Conservation (phyloP, 225 moss, liverwort and hornwort species). For the Physcomitrium patens region DNA sequence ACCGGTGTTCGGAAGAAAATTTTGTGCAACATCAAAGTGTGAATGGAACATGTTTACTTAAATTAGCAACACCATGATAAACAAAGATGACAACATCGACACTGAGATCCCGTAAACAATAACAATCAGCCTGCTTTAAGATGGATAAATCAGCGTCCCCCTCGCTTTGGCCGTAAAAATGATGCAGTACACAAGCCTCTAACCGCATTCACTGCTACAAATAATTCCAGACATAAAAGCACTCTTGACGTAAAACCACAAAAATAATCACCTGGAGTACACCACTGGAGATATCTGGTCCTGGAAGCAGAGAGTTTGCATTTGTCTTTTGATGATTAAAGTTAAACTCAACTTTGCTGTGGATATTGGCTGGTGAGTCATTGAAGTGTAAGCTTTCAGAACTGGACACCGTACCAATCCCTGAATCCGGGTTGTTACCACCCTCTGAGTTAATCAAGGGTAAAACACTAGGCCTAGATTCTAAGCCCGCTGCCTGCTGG, state of each 20-base stretch:
- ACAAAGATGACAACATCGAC: not conserved
- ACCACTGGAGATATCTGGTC: constrained; percentile 45
- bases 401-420: constrained; percentile 39
- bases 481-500: constrained; percentile 44
- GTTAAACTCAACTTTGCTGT: constrained; percentile 50
- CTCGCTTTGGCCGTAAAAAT: constrained; percentile 7
- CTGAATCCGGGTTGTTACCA: constrained; percentile 55
- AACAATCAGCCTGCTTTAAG: constrained; percentile 3
- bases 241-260: constrained; percentile 4
- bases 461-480: constrained; percentile 48
- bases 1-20: not conserved
- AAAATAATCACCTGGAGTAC: constrained; percentile 72
- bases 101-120: not conserved
- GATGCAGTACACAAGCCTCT: constrained; percentile 9
- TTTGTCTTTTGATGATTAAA: constrained; percentile 43
- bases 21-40: constrained; percentile 1
- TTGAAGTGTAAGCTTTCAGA: constrained; percentile 47
- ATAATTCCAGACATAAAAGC: not conserved
- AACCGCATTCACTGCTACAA: constrained; percentile 14
- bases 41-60: constrained; percentile 3
- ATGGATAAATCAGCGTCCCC: not conserved
- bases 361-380: constrained; percentile 36
- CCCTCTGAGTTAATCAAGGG: constrained; percentile 54
- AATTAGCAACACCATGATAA: constrained; percentile 18
- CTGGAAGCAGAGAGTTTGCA: constrained; percentile 37